Conservation (phyloP, 2,329 filamentous ascomycete species). For the Cladosporium sp. region DNA sequence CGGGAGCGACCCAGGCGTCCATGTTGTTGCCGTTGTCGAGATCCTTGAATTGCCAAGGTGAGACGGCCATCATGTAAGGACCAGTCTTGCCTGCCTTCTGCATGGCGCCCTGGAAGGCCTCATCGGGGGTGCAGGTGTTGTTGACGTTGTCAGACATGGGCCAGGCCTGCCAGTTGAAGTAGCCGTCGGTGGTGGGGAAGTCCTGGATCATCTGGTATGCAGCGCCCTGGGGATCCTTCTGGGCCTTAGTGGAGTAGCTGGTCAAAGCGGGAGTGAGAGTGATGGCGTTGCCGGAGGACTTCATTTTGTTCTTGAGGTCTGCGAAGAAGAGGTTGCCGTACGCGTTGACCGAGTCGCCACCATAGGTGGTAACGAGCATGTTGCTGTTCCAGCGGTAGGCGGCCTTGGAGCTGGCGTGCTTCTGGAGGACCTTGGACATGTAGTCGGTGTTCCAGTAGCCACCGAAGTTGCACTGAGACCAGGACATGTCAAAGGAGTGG, state of each 20-base stretch:
- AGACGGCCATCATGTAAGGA: slow-evolving; percentile 38
- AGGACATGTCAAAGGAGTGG: slow-evolving; percentile 39
- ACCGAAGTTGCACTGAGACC: slow-evolving; percentile 26
- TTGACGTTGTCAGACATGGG: slow-evolving; percentile 30
- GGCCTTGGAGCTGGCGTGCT: slow-evolving; percentile 30
- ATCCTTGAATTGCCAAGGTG: slow-evolving; percentile 39
- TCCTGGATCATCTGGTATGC: slow-evolving; percentile 28
- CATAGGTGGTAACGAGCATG: slow-evolving; percentile 35
- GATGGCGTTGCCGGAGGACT: slow-evolving; percentile 27
- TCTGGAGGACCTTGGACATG: slow-evolving; percentile 32
- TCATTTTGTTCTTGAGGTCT: slow-evolving; percentile 31
- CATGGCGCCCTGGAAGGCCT: slow-evolving; percentile 32
- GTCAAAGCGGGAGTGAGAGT: slow-evolving; percentile 33
- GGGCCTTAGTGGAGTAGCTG: slow-evolving; percentile 29
- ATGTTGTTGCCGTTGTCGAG: slow-evolving; percentile 33
- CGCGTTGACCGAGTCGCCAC: slow-evolving; percentile 28
- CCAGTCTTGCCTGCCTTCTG: slow-evolving; percentile 31
- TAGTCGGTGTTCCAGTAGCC: slow-evolving; percentile 35
- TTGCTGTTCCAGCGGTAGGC: slow-evolving; percentile 35
- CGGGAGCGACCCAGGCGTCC: slow-evolving; percentile 35
- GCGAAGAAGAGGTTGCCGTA: slow-evolving; percentile 36
- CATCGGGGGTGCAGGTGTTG: slow-evolving; percentile 29
- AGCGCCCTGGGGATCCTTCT: slow-evolving; percentile 21
- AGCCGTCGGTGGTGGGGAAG: slow-evolving; percentile 34
- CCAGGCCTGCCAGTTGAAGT: slow-evolving; percentile 40